Evolutionary conservation across 768 basidiomycete species (phyloP).

Genomic region (Paxillus ammoniavirescens): DNA sequence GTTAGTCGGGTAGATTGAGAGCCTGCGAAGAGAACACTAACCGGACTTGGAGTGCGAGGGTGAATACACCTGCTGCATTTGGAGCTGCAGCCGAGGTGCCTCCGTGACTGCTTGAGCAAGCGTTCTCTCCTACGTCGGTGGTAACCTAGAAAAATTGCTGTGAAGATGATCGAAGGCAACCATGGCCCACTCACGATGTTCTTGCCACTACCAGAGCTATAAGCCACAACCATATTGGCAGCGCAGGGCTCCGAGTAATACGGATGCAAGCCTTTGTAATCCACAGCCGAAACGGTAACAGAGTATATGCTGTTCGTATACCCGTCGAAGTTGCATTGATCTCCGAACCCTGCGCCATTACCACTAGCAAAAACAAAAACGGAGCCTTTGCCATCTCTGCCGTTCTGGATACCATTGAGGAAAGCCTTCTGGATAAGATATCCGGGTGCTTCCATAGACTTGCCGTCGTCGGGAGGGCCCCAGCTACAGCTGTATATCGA

Average conservation of each 20-base stretch:
- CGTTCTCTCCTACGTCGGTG: conserved; percentile 85
- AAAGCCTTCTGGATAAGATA: conserved; percentile 92
- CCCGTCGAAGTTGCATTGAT: conserved; percentile 99
- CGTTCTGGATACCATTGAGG: conserved; percentile 89
- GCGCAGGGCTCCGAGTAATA: conserved; percentile 98
- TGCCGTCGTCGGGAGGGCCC: conserved; percentile 96
- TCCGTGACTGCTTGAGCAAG: conserved; percentile 82
- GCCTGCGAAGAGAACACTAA: conserved; percentile 33
- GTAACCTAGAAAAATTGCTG: conserved; percentile 63
- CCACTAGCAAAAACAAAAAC: conserved; percentile 97
- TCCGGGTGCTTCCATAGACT: conserved; percentile 90
- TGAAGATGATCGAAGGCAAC: conserved; percentile 10
- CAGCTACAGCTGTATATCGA: conserved; percentile 96
- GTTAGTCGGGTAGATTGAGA: conserved; percentile 8
- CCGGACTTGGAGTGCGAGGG: conserved; percentile 86
- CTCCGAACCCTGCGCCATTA: conserved; percentile 86
- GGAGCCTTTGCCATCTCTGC: conserved; percentile 86
- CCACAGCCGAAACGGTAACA: conserved; percentile 93
- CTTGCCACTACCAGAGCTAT: conserved; percentile 91
- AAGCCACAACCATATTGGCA: conserved; percentile 95
- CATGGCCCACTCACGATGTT: conserved; percentile 69
- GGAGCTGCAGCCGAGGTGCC: conserved; percentile 98
- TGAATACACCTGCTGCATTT: conserved; percentile 91
- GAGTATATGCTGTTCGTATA: conserved; percentile 98
- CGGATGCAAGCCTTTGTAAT: conserved; percentile 90